Base-by-base conservation (phyloP, 345 rosid species). In the Zanthoxylum bungeanum region DNA sequence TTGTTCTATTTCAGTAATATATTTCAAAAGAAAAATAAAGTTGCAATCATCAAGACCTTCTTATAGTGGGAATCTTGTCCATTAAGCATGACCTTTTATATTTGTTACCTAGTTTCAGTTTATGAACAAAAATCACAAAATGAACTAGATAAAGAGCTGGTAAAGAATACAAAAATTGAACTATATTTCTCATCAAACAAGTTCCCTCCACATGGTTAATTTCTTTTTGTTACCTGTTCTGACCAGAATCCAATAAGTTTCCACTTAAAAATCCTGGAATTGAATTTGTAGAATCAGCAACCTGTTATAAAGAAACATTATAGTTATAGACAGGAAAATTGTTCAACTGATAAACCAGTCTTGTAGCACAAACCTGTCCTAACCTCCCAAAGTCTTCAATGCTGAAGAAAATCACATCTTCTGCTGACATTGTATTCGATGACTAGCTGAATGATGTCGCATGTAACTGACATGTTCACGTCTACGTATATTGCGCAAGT, bases 221-320 rank as follows among this genome's bases (percentile, higher is more conserved):
- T 57, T 50, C 7, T 52, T 40, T 17, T 3, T 52, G 19, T 57
- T 11, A 39, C 36, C 28, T 10, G 24, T 10, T 21, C 51, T 37
- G 16, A 49, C 25, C 36, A 36, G 59, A 47, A 30, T 21, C 24
- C 16, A 9, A 16, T 19, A 59, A 36, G 44, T 5, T 37, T 24
- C 30, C 17, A 16, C 21, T 27, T 60, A 28, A 47, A 24, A 19
- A 60, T 40, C 46, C 12, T 60, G 30, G 11, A 17, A 63, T 12
- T 30, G 58, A 19, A 61, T 66, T 12, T 30, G 25, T 33, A 60
- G 63, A 39, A 39, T 66, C 58, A n/a, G 28, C 37, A 21, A 71
- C 1, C 4, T 9, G 3, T 24, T 36, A 22, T 51, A 60, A 50
- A 56, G 61, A 42, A 58, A 51, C 30, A 31, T 2, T 58, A 27